These are phyloP conservation scores for Aureobasidium sp. DNA, from an alignment of 2,329 filamentous ascomycete species.

Conservation along the genomic window DNA sequence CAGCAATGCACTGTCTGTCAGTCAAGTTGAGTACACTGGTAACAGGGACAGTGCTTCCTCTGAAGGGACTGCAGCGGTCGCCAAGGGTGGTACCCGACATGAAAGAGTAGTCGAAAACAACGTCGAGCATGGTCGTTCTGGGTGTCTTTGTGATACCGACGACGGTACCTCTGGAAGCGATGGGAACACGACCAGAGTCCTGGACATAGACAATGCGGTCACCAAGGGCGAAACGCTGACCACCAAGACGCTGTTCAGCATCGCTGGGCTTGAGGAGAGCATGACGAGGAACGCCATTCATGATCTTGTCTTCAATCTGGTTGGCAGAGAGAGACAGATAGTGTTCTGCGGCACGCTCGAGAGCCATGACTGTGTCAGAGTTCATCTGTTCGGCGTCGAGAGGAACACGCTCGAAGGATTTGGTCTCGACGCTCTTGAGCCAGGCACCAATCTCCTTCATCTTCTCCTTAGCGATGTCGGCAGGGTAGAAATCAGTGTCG, in stretches of 20 bases:
- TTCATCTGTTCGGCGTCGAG: slow-evolving; percentile 95
- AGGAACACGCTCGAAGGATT: slow-evolving; percentile 90
- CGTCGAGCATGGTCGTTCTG: slow-evolving; percentile 73
- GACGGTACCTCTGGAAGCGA: slow-evolving; percentile 87
- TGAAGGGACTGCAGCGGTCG: slow-evolving; percentile 85
- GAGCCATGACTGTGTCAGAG: slow-evolving; percentile 73
- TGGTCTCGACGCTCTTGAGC: slow-evolving; percentile 86
- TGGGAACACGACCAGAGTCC: slow-evolving; percentile 88
- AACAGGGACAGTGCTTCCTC: slow-evolving; percentile 82
- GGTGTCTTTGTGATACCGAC: slow-evolving; percentile 86
- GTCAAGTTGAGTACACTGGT: slow-evolving; percentile 86
- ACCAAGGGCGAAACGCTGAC: slow-evolving; percentile 75
- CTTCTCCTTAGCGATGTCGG: slow-evolving; percentile 63
- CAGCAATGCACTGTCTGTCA: slow-evolving; percentile 68
- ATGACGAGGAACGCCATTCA: slow-evolving; percentile 75
- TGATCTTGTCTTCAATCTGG: slow-evolving; percentile 56
- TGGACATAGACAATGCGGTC: slow-evolving; percentile 91
- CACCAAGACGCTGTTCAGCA: slow-evolving; percentile 84
- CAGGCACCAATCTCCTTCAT: slow-evolving; percentile 92
- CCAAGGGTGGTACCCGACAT: slow-evolving; percentile 94
- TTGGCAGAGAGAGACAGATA: slow-evolving; percentile 44
- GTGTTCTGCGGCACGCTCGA: slow-evolving; percentile 69
- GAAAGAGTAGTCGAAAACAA: slow-evolving; percentile 90
- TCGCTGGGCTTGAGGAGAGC: slow-evolving; percentile 90
- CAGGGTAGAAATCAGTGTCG: slow-evolving; percentile 79